Percentiles rank a stretch among this genome's conserved stretches.
Evolutionary conservation across 2,329 filamentous ascomycete species (phyloP).

Genomic region (Claviceps humidiphila): DNA sequence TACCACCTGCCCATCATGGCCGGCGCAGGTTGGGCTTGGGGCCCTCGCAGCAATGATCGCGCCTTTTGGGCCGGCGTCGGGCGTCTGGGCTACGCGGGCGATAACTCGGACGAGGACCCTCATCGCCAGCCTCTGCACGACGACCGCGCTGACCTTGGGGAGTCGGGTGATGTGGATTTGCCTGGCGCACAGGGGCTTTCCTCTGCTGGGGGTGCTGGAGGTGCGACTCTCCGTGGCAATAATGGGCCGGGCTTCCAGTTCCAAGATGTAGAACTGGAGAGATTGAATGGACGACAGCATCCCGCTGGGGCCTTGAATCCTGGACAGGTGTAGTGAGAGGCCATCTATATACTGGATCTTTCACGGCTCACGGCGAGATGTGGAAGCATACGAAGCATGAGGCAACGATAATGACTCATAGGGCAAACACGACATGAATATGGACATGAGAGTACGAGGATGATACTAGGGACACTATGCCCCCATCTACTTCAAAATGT

Average conservation of each 20-base stretch:
- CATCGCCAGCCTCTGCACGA: conserved; percentile 6
- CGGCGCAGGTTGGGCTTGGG: conserved; percentile 88
- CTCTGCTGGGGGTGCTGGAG: neutral
- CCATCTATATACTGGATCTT: too few species aligned
- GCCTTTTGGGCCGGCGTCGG: conserved; percentile 71
- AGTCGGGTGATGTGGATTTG: conserved; percentile 14
- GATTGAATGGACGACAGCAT: conserved; percentile 8
- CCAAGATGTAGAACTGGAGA: conserved; percentile 20
- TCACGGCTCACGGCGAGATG: too few species aligned
- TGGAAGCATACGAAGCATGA: too few species aligned
- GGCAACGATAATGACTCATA: too few species aligned
- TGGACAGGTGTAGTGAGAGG: neutral
- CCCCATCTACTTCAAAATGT: too few species aligned
- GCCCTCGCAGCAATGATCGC: conserved; percentile 55
- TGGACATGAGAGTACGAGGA: too few species aligned
- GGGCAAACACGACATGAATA: too few species aligned
- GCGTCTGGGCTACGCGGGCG: conserved; percentile 39
- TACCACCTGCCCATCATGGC: conserved; percentile 65
- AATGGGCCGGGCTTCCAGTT: conserved; percentile 9
- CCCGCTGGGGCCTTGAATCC: neutral
- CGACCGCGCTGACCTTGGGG: conserved; percentile 13
- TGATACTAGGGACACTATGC: too few species aligned
- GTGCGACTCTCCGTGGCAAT: conserved; percentile 1
- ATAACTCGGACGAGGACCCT: conserved; percentile 20
- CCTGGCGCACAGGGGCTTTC: neutral